Percentiles rank a stretch among this genome's conserved stretches.
Evolutionary conservation across 2,329 filamentous ascomycete genomes (phyloP).

Genomic region (Emericellopsis atlantica): DNA sequence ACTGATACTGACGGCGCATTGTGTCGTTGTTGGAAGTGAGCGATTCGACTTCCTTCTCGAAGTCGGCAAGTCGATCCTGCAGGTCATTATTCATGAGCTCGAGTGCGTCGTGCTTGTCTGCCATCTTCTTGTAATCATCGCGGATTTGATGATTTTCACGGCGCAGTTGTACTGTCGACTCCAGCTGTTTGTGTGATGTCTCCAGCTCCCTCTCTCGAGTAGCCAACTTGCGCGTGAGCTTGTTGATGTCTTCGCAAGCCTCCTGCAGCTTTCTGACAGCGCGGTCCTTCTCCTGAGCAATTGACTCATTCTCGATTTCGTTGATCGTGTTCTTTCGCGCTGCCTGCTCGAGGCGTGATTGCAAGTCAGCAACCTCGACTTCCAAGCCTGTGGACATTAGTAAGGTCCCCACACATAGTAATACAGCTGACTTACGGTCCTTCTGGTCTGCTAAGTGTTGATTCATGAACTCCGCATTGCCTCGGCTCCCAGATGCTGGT

Average conservation of each 20-base stretch:
- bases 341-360: slow-evolving; percentile 47
- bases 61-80: slow-evolving; percentile 18
- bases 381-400: slow-evolving; percentile 34
- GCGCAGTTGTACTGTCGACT: slow-evolving; percentile 24
- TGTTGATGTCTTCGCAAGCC: slow-evolving; percentile 45
- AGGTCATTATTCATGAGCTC: slow-evolving; percentile 27
- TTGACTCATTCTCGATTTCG: slow-evolving; percentile 49
- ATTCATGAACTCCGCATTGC: slow-evolving; percentile 28
- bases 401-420: background rate
- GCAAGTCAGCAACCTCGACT: slow-evolving; percentile 44
- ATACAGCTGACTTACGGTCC: slow-evolving; percentile 31
- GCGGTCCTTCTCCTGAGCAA: slow-evolving; percentile 52
- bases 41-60: slow-evolving; percentile 26
- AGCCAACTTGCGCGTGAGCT: slow-evolving; percentile 28
- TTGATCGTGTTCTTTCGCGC: slow-evolving; percentile 49
- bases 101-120: slow-evolving; percentile 21
- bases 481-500: slow-evolving; percentile 25
- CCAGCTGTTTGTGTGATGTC: slow-evolving; percentile 26
- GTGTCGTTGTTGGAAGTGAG: slow-evolving; percentile 26
- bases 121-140: slow-evolving; percentile 26
- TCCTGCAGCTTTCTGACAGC: slow-evolving; percentile 49
- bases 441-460: slow-evolving; percentile 38
- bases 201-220: slow-evolving; percentile 27
- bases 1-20: slow-evolving; percentile 28
- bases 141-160: slow-evolving; percentile 24